Evolutionary conservation across 2,329 filamentous ascomycete species (phyloP), one percentile per base, ranked within the genome.

Genomic region (Aspergillus oerlinghausenensis): DNA sequence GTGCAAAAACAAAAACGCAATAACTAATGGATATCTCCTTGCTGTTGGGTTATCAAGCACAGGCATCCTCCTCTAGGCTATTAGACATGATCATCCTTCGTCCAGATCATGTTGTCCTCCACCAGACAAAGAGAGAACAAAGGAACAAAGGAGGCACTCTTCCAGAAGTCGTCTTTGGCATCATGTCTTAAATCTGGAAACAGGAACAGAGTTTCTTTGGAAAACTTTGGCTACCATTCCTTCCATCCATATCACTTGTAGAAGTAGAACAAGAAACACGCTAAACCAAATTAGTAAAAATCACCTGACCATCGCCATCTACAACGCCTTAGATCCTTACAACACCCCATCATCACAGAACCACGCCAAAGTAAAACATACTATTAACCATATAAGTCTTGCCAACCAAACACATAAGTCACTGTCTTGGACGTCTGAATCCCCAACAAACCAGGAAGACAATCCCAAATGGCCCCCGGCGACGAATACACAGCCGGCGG

Each of bases 401-500:
- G 32, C 32, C 32, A 38, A 7, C 32, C 32, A 8, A 29, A 28
- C 50, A 49, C 9, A 42, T 40, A 49, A 52, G 38, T 5, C 23
- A 54, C 32, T 38, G 50, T 21, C 11, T 43, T n/a, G 17, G 51
- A 19, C 14, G 29, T 19, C 26, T 23, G 28, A 38, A 48, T 25
- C 21, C 38, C 40, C 32, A 21, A 23, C 38, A 28, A 23, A 38
- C 6, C 5, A 38, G 7, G 32, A 38, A 38, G 14, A 38, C 17
- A 2, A 17, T 38, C 40, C 40, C 50, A 40, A 48, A 35, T 38
- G 28, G 1, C 50, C 23, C 48, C 53, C 45, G 63, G 60, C 55
- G 87, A 89, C 72, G 90, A 95, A 65, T 95, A 95, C 50, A 77
- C 84, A 60, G 75, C 80, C 55, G 82, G 83, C 59, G 82, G 85